phyloP scores from a whole-genome alignment of 768 basidiomycete genomes.

The Lactifluus piperatus region DNA sequence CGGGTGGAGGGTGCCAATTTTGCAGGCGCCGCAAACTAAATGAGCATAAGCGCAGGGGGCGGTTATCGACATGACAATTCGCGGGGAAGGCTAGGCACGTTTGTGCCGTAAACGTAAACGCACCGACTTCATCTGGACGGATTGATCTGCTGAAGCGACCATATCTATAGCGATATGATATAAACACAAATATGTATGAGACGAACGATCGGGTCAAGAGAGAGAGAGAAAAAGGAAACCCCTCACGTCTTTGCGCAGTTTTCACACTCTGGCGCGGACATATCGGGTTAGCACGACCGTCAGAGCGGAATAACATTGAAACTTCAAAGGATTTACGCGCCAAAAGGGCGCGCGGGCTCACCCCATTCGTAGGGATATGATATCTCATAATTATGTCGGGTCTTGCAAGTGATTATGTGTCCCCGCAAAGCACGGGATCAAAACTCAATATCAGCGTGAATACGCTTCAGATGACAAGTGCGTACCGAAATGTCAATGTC shows the following conservation, averaged over 20 bases:
- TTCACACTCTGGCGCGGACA: conserved; percentile 46
- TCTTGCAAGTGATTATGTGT: conserved; percentile 28
- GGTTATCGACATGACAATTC: background rate
- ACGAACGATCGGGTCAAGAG: background rate
- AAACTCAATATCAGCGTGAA: background rate
- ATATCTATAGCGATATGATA: conserved; percentile 39
- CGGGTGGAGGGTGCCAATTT: conserved; percentile 48
- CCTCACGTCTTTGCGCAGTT: conserved; percentile 56
- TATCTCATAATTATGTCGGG: conserved; percentile 68
- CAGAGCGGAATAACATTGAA: background rate
- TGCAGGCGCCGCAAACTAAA: conserved; percentile 61
- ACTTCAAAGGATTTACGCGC: background rate
- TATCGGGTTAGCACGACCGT: conserved; percentile 9
- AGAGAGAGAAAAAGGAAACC: conserved; percentile 16
- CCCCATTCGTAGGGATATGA: conserved; percentile 67
- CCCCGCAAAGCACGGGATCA: background rate
- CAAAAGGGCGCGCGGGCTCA: conserved; percentile 32
- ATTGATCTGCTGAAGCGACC: conserved; percentile 72
- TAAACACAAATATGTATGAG: background rate
- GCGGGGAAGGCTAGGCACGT: background rate
- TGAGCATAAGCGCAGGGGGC: background rate
- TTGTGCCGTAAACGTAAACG: conserved; percentile 23
- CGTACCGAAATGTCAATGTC: conserved; percentile 65
- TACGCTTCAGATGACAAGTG: background rate
- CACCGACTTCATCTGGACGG: conserved; percentile 52